Base-by-base conservation (phyloP, 2,329 filamentous ascomycete genomes). In the Pseudogymnoascus sp. region DNA sequence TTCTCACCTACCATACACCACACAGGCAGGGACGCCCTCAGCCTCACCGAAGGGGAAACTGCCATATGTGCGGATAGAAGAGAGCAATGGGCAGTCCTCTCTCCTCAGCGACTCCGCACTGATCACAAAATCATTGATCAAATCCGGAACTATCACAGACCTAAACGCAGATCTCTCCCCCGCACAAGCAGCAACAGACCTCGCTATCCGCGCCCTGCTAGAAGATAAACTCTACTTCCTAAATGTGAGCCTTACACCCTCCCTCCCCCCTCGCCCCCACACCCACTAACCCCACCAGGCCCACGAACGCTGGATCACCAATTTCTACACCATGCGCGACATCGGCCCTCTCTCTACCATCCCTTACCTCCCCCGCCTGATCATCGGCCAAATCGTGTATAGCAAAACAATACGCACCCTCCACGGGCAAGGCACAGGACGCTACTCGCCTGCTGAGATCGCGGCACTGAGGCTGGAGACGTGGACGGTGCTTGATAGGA, bases 221-320 rank as follows among this genome's bases (percentile, higher is more conserved):
- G 85, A 88, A 72, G 84, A 88, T 18, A 85, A 82, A 70, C 66
- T 85, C 12, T 83, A 82, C 68, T 87, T 87, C 66, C 84, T 80
- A 64, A 75, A 80, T 25, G 79, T 82, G 64, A 38, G 72, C 70
- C 14, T 34, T 28, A 21, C 16, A 49, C 53, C 16, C 43, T 6
- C 3, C 14, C 1, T 8, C 25, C 6, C n/a, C 28, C 5, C 23
- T 1, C 1, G 3, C 8, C 18, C 21, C 37, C 12, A 11, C 8
- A 0, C 25, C 25, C 14, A 9, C 34, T 25, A n/a, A 25, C n/a
- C 37, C 21, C 11, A 36, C 37, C 62, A 81, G 77, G 71, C 66
- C 0, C 75, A 77, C 42, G 85, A 88, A 73, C 76, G 79, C 65
- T 88, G 85, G 85, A 70, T 78, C 2, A 75, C 83, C 63, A 86